Conservation (phyloP, 148 eudicot species). For the Dianthus caryophyllus region DNA sequence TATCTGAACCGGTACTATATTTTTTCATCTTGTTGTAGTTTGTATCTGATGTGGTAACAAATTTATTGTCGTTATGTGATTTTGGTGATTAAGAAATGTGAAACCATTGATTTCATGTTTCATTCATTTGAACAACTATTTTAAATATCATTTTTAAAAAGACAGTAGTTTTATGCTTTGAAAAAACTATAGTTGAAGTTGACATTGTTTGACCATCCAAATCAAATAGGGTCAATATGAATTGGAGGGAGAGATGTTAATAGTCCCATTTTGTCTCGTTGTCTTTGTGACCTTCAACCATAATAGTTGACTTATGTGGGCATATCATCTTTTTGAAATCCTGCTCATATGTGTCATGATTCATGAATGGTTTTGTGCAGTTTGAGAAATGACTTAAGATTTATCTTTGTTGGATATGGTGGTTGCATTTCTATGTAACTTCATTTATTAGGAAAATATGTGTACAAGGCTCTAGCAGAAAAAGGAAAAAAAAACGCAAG, state of each 20-base stretch:
- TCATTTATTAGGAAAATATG: background rate
- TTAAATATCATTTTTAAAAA: too few species aligned
- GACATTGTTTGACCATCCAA: too few species aligned
- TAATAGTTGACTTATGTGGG: background rate
- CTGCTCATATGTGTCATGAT: slow-evolving; percentile 1
- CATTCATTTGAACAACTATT: too few species aligned
- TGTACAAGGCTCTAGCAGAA: background rate
- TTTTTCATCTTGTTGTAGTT: background rate
- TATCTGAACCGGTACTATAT: slow-evolving; percentile 60
- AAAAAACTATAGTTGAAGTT: too few species aligned
- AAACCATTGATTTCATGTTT: too few species aligned
- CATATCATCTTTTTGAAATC: background rate
- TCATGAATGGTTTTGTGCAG: background rate
- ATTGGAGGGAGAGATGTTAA: too few species aligned
- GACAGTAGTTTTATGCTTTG: too few species aligned
- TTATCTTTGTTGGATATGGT: slow-evolving; percentile 2
- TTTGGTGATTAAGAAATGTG: too few species aligned
- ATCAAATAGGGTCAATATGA: too few species aligned
- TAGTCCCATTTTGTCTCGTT: too few species aligned
- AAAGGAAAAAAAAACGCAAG: too few species aligned
- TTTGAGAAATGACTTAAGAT: background rate
- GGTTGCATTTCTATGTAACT: background rate
- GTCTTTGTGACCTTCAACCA: background rate
- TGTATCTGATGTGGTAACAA: background rate
- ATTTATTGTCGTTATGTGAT: background rate